Base-by-base conservation (phyloP, 257 asterid genomes). In the Fraxinus quadrangulata region DNA sequence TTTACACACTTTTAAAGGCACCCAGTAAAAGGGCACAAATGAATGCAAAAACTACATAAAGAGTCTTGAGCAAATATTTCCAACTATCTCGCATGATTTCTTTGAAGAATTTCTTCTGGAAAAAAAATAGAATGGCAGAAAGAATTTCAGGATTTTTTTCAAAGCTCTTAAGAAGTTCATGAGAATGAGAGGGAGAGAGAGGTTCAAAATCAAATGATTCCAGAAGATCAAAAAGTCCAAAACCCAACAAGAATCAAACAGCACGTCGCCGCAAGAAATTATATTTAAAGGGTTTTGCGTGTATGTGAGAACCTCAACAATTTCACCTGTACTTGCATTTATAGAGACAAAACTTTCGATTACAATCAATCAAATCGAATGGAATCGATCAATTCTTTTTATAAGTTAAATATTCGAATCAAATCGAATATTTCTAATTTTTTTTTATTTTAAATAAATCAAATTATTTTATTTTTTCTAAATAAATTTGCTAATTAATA, bases 21-120 rank as follows among this genome's bases (percentile, higher is more conserved):
- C 99, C 99, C 66, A 91, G 80, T 80, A 81, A 74, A 82, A 94
- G 89, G 3, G 88, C 99, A 63, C 89, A 40, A 81, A 90, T 91
- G 78, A 94, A 94, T 0, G 96, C 85, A 31, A 90, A 76, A 23
- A 91, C 85, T 54, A 94, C 97, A 73, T 87, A 90, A 70, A 92
- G 54, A 80, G 84, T 59, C 84, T 83, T 83, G 59, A 84, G 61
- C 84, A 83, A 90, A 76, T 83, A 88, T 56, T 82, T 70, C 79
- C 86, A 81, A 54, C 71, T 71, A 61, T 71, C 61, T 45, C 86
- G 51, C 98, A 94, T 93, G 79, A 76, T 82, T 85, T 21, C 21
- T 10, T 40, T 30, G 13, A 65, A 69, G 26, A 65, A 67, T 21
- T 28, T 72, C 1, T 24, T 31, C 30, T 10, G 33, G 56, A 28